Base-by-base conservation (phyloP, 345 rosid genomes). In the Carallia brachiata region DNA sequence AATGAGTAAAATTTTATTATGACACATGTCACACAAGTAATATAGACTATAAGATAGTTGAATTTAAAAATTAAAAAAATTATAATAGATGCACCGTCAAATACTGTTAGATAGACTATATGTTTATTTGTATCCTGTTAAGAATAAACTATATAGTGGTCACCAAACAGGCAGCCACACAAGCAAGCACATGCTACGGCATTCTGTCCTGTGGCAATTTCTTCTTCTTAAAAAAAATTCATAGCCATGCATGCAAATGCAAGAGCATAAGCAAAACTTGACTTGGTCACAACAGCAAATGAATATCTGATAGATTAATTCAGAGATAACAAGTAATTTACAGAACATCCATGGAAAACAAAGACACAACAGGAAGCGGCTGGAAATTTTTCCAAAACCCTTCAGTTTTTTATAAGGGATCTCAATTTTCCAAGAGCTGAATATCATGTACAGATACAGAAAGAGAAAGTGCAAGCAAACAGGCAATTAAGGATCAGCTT, bases 401-500 rank as follows among this genome's bases (percentile, higher is more conserved):
- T 71, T 75, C 70, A 23, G 73, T 69, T 70, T 65, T 3, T 12
- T 71, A 28, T 56, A 61, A 19, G 16, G 50, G 12, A 17, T 15
- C 69, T 71, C 57, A 58, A 58, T 71, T 79, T 81, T 83, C 65
- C 76, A 74, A 52, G 78, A 66, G 72, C 78, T 65, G 72, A 75
- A 79, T 66, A 66, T 73, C 80, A 84, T 84, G 80, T 83, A 86
- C 90, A 88, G 75, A 76, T 36, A 70, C 64, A 68, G 74, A 63
- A 66, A 69, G 47, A 36, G 50, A 50, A 50, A 52, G 31, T 52
- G 44, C 64, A 57, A 28, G 54, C 67, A 57, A 36, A 39, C 23
- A 17, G 48, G 58, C 57, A 19, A 81, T 73, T 74, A 86, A 62
- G 96, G 97, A 81, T 90, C 96, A 27, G 90, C 88, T 84, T 90